Evolutionary conservation across 345 rosid genomes (phyloP).

Genomic region (Combretum micranthum): DNA sequence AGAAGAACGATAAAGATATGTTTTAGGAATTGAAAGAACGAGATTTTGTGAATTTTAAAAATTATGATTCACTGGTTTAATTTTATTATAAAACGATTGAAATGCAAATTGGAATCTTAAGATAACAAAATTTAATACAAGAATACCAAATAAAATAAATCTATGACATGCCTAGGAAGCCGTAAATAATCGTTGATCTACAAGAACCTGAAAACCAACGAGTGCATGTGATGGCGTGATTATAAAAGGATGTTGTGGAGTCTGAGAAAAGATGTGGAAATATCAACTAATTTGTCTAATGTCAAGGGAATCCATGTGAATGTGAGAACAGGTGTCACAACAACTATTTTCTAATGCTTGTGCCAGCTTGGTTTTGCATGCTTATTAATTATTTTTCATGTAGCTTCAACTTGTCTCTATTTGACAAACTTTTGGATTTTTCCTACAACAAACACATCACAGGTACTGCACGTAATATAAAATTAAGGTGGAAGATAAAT

Average conservation of each 20-base stretch:
- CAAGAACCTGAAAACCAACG: background rate
- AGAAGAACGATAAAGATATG: too few relatives aligned
- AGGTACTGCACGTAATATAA: too few relatives aligned
- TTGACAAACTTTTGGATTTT: conserved; percentile 17
- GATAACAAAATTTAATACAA: too few relatives aligned
- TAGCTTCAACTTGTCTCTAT: conserved; percentile 32
- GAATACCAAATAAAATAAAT: too few relatives aligned
- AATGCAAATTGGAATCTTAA: too few relatives aligned
- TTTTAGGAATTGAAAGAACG: too few relatives aligned
- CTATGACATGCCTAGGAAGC: background rate
- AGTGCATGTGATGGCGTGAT: background rate
- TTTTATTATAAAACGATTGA: too few relatives aligned
- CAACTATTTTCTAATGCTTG: conserved; percentile 11
- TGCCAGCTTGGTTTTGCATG: conserved; percentile 29
- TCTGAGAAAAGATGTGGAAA: conserved; percentile 5
- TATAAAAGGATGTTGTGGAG: background rate
- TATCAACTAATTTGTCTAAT: conserved; percentile 1
- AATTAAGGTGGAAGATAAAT: too few relatives aligned
- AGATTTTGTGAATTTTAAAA: too few relatives aligned
- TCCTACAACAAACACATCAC: background rate
- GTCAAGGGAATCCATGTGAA: conserved; percentile 53
- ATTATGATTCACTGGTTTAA: too few relatives aligned
- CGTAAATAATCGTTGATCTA: conserved; percentile 10
- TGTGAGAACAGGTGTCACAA: conserved; percentile 12
- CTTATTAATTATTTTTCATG: conserved; percentile 11